Percentiles rank a stretch among this genome's conserved stretches.
These are phyloP conservation scores for Annulohypoxylon stygium DNA, from an alignment of 495 filamentous ascomycete genomes.

Conservation along the genomic window DNA sequence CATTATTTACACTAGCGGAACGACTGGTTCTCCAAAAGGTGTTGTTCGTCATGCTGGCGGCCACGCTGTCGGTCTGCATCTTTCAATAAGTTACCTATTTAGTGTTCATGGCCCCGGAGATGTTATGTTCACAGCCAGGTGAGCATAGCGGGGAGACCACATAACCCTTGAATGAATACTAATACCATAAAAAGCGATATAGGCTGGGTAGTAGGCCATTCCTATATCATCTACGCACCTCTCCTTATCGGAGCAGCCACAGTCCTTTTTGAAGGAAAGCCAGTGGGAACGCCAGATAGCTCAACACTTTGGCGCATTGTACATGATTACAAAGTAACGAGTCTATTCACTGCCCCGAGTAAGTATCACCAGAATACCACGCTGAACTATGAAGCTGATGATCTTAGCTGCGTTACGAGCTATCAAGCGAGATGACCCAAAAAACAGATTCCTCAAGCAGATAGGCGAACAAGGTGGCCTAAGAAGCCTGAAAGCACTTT, in stretches of 20 bases:
- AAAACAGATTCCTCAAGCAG: constrained; percentile 71
- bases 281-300: constrained; percentile 88
- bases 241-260: constrained; percentile 88
- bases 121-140: constrained; percentile 81
- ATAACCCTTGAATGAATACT: constrained; percentile 47
- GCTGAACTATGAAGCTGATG: constrained; percentile 13
- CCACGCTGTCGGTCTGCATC: constrained; percentile 85
- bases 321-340: constrained; percentile 85
- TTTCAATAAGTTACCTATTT: constrained; percentile 84
- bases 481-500: constrained; percentile 75
- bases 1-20: constrained; percentile 90
- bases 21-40: constrained; percentile 90
- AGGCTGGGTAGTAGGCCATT: constrained; percentile 88
- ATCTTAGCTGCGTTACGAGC: constrained; percentile 75
- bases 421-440: constrained; percentile 86
- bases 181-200: constrained; percentile 68
- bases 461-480: constrained; percentile 76
- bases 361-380: constrained; percentile 40
- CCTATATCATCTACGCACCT: constrained; percentile 83
- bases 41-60: constrained; percentile 87
- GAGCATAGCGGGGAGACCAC: constrained; percentile 40
- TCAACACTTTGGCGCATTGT: constrained; percentile 89
- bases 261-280: constrained; percentile 92
- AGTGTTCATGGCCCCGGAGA: constrained; percentile 83
- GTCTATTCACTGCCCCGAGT: constrained; percentile 86